Percentiles rank a stretch among this genome's conserved stretches.
Evolutionary conservation across 1,139 yeast species (phyloP).

Genomic region (Magnusiomyces starmeri): DNA sequence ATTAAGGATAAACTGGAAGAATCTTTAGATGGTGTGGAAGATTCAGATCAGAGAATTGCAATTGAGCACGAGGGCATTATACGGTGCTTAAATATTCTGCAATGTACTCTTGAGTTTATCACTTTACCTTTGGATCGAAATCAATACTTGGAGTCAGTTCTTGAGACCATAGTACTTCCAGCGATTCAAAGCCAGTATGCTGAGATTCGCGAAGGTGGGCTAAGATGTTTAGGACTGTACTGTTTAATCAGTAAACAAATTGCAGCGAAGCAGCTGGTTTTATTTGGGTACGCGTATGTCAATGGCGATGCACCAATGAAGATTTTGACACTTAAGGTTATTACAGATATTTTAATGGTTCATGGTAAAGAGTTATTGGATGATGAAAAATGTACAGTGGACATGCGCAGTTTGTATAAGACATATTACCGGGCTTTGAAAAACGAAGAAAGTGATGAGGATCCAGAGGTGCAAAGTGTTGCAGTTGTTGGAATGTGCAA

Average conservation of each 20-base stretch:
- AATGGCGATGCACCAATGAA: conserved; percentile 56
- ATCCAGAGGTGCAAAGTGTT: conserved; percentile 59
- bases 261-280: conserved; percentile 47
- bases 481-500: conserved; percentile 88
- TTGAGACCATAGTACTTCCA: conserved; percentile 75
- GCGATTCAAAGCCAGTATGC: conserved; percentile 61
- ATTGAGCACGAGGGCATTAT: conserved; percentile 36
- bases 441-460: conserved; percentile 35
- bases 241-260: conserved; percentile 59
- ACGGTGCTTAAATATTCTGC: conserved; percentile 64
- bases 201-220: conserved; percentile 58
- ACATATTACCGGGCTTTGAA: conserved; percentile 57
- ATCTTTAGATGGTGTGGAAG: conserved; percentile 3
- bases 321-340: conserved; percentile 55
- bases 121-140: conserved; percentile 60
- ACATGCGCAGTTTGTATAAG: conserved; percentile 53
- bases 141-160: conserved; percentile 61
- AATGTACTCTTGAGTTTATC: conserved; percentile 61
- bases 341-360: conserved; percentile 70
- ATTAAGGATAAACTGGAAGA: conserved; percentile 56
- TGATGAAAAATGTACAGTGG: conserved; percentile 34
- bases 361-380: conserved; percentile 69
- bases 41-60: conserved; percentile 31
- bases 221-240: conserved; percentile 71
- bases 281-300: conserved; percentile 59